Percentiles rank a stretch among this genome's conserved stretches.
Evolutionary conservation across 768 basidiomycete species (phyloP).

Genomic region (Rhodotorula toruloides): DNA sequence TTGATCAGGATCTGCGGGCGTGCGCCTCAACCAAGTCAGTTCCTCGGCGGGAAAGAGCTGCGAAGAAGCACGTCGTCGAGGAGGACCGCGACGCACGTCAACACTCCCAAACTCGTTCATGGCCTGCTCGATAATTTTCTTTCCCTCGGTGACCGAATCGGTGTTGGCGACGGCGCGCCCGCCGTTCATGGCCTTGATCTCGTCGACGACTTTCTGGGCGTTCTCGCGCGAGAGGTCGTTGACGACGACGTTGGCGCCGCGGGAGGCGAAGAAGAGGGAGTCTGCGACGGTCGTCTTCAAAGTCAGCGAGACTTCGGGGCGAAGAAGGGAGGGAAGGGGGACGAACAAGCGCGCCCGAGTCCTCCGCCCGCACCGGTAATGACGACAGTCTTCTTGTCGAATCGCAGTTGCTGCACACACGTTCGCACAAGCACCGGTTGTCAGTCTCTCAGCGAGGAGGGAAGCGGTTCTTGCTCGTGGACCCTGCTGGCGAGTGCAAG

Average conservation of each 20-base stretch:
- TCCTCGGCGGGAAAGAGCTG: neutral
- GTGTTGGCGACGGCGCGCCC: constrained; percentile 67
- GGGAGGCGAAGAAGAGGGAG: constrained; percentile 80
- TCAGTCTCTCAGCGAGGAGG: no score
- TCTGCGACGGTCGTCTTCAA: constrained; percentile 62
- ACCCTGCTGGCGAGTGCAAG: no score
- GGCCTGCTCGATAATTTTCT: constrained; percentile 77
- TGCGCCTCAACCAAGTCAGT: no score
- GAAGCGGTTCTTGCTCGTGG: no score
- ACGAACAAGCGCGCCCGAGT: constrained; percentile 76
- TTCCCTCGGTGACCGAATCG: constrained; percentile 79
- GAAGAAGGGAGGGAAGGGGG: neutral
- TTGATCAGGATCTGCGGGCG: constrained; percentile 63
- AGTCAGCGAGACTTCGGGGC: neutral
- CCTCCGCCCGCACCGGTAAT: constrained; percentile 95
- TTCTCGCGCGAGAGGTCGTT: constrained; percentile 86
- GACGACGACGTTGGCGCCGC: constrained; percentile 89
- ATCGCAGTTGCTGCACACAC: constrained; percentile 50
- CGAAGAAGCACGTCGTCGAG: neutral
- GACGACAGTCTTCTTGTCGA: constrained; percentile 84
- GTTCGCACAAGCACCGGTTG: no score
- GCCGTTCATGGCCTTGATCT: constrained; percentile 60
- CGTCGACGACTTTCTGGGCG: constrained; percentile 85
- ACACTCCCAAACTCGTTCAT: constrained; percentile 75
- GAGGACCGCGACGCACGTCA: constrained; percentile 47